Evolutionary conservation across 202 grass and related monocot species (phyloP), one percentile per base, ranked within the genome.

Genomic region (Saccharum hybrid): DNA sequence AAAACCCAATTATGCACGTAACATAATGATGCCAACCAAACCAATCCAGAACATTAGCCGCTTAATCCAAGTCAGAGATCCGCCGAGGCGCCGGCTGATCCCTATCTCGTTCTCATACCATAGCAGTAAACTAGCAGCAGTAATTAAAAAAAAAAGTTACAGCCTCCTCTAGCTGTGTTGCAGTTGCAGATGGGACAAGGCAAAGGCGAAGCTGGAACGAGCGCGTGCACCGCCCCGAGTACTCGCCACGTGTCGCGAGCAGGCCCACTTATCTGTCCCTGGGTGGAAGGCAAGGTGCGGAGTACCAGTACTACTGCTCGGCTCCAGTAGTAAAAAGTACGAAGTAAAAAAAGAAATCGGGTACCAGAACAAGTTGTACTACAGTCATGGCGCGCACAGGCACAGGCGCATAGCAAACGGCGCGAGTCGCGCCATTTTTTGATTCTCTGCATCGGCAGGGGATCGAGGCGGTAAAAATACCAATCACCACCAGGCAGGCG

Each of bases 391-490:
- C 48, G 3, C 14, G 26, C 18, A n/a, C 38, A 4, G 2, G 38
- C 38, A 40, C 7, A 10, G 10, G 41, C 10, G 34, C 34, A 43
- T 14, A 51, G 41, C 22, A 36, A 49, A 41, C 7, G 51, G 74
- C 51, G 49, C 57, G 41, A 7, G 36, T 56, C 60, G 76, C 75
- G 83, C 76, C 84, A 80, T 80, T 52, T 73, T 74, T 61, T 68
- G 6, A 56, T 66, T 68, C 68, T 60, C 57, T 10, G 57, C 18
- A 21, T 13, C 59, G 26, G 43, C 34, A 34, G 19, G 19, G 33
- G 60, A 78, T 71, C 7, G 63, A 11, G 59, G 18, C 16, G 68
- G 68, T 74, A 68, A 68, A 80, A 61, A 10, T 36, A 66, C 12
- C 42, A 45, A 41, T 66, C 9, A 33, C 10, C 15, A 23, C 1